These are phyloP conservation scores for Lactarius sanguifluus DNA, from an alignment of 768 basidiomycete genomes.

Conservation along the genomic window DNA sequence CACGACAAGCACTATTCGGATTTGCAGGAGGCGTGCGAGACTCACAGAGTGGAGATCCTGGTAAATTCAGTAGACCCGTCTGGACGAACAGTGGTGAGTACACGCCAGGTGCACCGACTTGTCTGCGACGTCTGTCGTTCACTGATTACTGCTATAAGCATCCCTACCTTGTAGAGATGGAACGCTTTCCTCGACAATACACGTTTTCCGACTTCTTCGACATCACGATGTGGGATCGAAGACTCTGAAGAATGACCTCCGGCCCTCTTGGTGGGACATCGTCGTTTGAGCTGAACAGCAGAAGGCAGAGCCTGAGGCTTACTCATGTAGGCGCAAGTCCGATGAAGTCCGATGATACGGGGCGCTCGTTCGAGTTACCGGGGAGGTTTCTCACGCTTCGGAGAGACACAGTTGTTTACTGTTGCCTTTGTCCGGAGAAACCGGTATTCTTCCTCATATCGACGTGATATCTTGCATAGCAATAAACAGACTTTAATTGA, in stretches of 20 bases:
- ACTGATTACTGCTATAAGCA: slow-evolving; percentile 8
- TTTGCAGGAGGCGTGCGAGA: slow-evolving; percentile 11
- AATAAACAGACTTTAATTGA: background rate
- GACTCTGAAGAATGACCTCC: background rate
- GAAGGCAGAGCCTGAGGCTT: background rate
- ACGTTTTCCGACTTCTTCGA: slow-evolving; percentile 20
- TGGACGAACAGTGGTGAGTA: slow-evolving; percentile 9
- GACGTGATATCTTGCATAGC: background rate
- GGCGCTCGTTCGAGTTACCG: slow-evolving; percentile 7
- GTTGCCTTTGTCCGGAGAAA: background rate
- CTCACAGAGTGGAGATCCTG: slow-evolving; percentile 10
- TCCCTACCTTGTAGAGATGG: slow-evolving; percentile 19
- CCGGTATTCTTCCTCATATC: background rate
- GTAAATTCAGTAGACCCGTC: slow-evolving; percentile 9
- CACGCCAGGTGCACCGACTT: too few relatives aligned
- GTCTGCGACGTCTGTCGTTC: background rate
- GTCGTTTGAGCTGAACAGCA: background rate
- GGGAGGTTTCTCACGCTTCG: slow-evolving; percentile 7
- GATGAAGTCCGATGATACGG: background rate
- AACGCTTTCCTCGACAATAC: slow-evolving; percentile 19
- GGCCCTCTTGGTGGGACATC: background rate
- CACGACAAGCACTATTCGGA: slow-evolving; percentile 12
- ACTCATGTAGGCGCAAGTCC: too few relatives aligned
- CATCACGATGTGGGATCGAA: background rate
- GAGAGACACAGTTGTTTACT: background rate